Evolutionary conservation across 768 basidiomycete genomes (phyloP), one percentile per base, ranked within the genome.

Genomic region (Psilocybe azurescens): DNA sequence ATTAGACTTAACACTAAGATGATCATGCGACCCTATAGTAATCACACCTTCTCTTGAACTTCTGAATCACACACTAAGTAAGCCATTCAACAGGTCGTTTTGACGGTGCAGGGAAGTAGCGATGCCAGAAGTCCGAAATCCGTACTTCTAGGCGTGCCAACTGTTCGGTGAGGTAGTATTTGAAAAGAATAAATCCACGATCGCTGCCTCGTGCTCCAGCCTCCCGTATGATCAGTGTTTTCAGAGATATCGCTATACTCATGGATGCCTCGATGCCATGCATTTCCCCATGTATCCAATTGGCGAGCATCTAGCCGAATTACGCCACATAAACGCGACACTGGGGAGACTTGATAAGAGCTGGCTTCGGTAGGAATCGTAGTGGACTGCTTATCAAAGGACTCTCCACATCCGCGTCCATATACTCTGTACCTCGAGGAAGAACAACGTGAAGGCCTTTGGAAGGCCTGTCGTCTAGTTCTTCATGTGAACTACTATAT

Each of bases 171-270:
- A 36, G 33, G 7, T 36, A 11, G 33, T 36, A 36, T 36, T 36
- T 36, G 7, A 36, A 36, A 36, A 36, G 33, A 36, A 11, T 33
- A 39, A 38, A 39, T 24, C 33, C 41, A 52, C 30, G 29, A 52
- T 20, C 10, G 16, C 52, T 38, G 33, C 52, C 52, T 53, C 52
- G 52, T 53, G 52, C 36, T 3, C 13, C 30, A 14, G 30, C 18
- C 36, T 3, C 13, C 30, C 33, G 30, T 36, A 47, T 50, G 28
- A 36, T 20, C 29, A 18, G n/a, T 29, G n/a, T 58, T 29, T 49
- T 6, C 10, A 47, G 57, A 38, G 28, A 36, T 38, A 9, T 46
- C 48, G 52, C 53, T 44, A 56, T 48, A 53, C 59, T 56, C 59
- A 33, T 60, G 59, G 13, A 32, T 32, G 59, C 53, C 53, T 55